phyloP scores from a whole-genome alignment of 2,329 filamentous ascomycete genomes.

The Chlorencoelia australis region DNA sequence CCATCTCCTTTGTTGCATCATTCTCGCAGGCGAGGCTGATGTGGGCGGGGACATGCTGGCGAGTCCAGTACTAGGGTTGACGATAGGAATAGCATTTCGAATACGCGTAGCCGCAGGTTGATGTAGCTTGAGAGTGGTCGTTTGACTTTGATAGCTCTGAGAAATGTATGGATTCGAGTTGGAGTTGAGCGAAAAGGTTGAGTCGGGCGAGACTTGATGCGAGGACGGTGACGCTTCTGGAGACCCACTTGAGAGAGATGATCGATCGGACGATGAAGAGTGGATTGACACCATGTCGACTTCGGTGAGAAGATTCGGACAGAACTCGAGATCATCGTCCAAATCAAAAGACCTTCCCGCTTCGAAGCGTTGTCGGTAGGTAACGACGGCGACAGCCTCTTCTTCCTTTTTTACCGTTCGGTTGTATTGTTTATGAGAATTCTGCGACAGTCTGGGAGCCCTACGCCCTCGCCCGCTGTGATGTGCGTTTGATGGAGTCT shows the following conservation, averaged over 20 bases:
- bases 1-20: conserved; percentile 35
- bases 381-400: conserved; percentile 64
- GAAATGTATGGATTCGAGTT: conserved; percentile 57
- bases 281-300: conserved; percentile 78
- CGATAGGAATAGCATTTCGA: conserved; percentile 93
- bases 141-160: conserved; percentile 53
- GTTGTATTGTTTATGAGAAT: conserved; percentile 70
- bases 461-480: conserved; percentile 76
- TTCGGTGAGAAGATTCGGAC: conserved; percentile 82
- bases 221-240: conserved; percentile 85
- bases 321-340: conserved; percentile 94
- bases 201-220: conserved; percentile 63
- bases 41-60: conserved; percentile 81
- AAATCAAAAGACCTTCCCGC: conserved; percentile 88
- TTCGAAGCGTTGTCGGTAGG: conserved; percentile 83
- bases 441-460: conserved; percentile 72
- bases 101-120: conserved; percentile 82
- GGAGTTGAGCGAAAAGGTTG: conserved; percentile 65
- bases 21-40: conserved; percentile 52
- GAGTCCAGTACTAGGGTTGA: conserved; percentile 88
- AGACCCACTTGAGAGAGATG: conserved; percentile 88
- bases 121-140: conserved; percentile 67
- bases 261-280: conserved; percentile 81
- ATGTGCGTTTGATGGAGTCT: conserved; percentile 44
- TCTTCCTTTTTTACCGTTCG: conserved; percentile 82